Conservation (phyloP, 2,329 filamentous ascomycete species). For the Ceratocystis albifundus region DNA sequence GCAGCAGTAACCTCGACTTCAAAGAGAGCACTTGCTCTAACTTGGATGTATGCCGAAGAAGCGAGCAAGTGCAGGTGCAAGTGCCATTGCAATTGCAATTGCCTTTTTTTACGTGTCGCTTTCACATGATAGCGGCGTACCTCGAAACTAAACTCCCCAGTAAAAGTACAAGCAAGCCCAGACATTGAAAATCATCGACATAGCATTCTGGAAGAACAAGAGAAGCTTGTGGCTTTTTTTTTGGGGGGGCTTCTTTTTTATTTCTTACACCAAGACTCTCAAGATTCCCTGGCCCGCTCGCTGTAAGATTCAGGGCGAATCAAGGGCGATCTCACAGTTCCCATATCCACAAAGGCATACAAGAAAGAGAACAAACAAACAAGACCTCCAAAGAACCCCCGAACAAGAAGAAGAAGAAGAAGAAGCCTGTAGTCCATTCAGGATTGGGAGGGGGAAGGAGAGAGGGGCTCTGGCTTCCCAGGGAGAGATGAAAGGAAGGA, state of each 20-base stretch:
- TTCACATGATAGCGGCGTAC: background rate
- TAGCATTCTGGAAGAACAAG: background rate
- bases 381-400: background rate
- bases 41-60: background rate
- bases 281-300: background rate
- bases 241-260: constrained; percentile 4
- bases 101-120: background rate
- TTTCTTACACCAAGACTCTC: background rate
- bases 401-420: background rate
- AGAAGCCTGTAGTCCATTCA: background rate
- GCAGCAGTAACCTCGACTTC: background rate
- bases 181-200: background rate
- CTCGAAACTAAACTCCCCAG: background rate
- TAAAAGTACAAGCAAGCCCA: background rate
- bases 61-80: background rate
- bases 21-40: background rate
- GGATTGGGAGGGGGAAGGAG: background rate
- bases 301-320: background rate
- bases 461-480: background rate
- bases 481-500: background rate
- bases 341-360: background rate
- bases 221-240: background rate
- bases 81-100: background rate
- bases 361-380: background rate
- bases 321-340: constrained; percentile 6